Conservation (phyloP, 495 filamentous ascomycete genomes). For the Podospora sp. region DNA sequence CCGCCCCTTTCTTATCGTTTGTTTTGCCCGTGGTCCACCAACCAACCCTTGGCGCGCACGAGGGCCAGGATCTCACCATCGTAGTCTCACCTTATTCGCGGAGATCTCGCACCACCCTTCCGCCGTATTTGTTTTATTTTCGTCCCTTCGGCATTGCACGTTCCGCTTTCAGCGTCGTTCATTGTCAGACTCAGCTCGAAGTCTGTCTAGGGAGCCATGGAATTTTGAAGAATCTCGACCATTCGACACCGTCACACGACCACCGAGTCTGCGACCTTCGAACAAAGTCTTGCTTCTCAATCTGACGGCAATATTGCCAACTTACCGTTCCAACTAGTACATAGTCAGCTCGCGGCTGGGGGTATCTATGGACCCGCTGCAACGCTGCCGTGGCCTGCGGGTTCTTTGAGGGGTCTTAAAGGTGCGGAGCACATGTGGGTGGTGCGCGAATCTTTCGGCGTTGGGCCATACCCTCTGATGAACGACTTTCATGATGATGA, state of each 20-base stretch:
- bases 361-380: background rate
- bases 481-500: background rate
- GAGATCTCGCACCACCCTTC: background rate
- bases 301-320: constrained; percentile 10
- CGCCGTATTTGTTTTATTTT: background rate
- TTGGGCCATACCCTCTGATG: background rate
- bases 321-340: constrained; percentile 15
- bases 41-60: background rate
- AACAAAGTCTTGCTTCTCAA: background rate
- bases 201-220: background rate
- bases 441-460: too few relatives aligned
- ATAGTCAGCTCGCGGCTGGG: background rate
- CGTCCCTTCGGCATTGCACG: background rate
- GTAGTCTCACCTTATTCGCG: background rate
- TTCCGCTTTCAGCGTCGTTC: background rate
- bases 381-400: background rate
- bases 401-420: background rate
- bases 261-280: constrained; percentile 8
- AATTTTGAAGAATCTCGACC: background rate
- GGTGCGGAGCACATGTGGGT: background rate
- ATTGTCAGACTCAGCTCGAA: background rate
- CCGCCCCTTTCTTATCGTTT: background rate
- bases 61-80: background rate
- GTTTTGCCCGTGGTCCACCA: background rate
- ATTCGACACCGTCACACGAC: constrained; percentile 8